A percentile compares a stretch with the other conserved stretches of the same genome.
phyloP scores from a whole-genome alignment of 768 basidiomycete species.

The Amanita rimosa region DNA sequence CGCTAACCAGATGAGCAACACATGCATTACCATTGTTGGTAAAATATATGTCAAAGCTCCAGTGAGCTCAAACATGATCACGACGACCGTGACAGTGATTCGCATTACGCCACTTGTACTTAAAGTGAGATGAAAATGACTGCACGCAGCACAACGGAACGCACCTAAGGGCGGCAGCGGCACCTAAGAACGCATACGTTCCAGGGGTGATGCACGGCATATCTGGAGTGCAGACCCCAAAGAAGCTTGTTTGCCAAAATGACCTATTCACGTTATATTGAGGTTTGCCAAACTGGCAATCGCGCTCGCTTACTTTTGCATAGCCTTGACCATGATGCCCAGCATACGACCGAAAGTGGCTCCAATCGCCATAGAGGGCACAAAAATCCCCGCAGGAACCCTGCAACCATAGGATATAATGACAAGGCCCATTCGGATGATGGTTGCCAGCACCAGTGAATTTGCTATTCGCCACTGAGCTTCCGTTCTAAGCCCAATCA shows the following conservation, averaged over 20 bases:
- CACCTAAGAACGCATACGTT: conserved; percentile 95
- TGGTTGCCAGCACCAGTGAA: conserved; percentile 82
- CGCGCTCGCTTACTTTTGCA: conserved; percentile 51
- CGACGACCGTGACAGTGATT: conserved; percentile 95
- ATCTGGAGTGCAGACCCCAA: conserved; percentile 84
- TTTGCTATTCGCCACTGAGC: conserved; percentile 94
- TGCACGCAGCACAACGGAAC: neutral
- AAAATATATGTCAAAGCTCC: conserved; percentile 95
- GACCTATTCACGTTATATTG: conserved; percentile 34
- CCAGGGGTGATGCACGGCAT: conserved; percentile 97
- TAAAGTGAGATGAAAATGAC: neutral
- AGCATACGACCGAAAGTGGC: conserved; percentile 97
- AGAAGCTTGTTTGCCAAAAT: conserved; percentile 76
- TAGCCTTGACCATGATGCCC: conserved; percentile 90
- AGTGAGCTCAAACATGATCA: conserved; percentile 98
- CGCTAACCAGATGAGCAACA: neutral
- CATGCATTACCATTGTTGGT: conserved; percentile 76
- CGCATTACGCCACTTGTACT: conserved; percentile 83
- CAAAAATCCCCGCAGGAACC: conserved; percentile 96
- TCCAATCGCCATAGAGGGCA: conserved; percentile 98
- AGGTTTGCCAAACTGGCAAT: neutral
- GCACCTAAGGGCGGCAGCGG: conserved; percentile 89
- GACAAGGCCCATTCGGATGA: conserved; percentile 79
- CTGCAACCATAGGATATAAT: conserved; percentile 92
- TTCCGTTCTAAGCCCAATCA: conserved; percentile 43